Conservation (phyloP, 2,329 filamentous ascomycete genomes). For the Penicillium frequentans region DNA sequence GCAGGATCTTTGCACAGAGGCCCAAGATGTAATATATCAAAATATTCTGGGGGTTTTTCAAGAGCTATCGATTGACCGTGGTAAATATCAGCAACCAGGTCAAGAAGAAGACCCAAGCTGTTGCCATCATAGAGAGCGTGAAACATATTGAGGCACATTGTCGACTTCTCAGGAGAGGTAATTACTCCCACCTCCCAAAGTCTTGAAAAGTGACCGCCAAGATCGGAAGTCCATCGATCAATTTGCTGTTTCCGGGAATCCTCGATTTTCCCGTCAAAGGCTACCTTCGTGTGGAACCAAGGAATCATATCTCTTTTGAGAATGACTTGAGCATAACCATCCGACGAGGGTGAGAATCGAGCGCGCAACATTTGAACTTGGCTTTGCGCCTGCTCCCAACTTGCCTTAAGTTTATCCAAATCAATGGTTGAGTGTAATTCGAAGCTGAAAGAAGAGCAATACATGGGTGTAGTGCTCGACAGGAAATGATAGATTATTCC, state of each 20-base stretch:
- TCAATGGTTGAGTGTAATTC: conserved; percentile 50
- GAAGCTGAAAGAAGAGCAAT: conserved; percentile 76
- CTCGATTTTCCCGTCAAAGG: conserved; percentile 32
- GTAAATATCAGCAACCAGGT: conserved; percentile 58
- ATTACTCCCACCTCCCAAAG: conserved; percentile 37
- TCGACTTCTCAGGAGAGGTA: conserved; percentile 23
- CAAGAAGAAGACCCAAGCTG: conserved; percentile 69
- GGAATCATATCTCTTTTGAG: conserved; percentile 45
- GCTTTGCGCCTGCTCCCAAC: conserved; percentile 59
- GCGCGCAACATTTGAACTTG: conserved; percentile 68
- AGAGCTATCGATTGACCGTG: conserved; percentile 21
- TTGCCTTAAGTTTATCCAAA: conserved; percentile 49
- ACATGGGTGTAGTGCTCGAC: conserved; percentile 58
- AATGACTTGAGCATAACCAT: conserved; percentile 75
- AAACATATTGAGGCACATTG: conserved; percentile 70
- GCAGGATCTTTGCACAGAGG: conserved; percentile 57
- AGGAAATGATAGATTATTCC: conserved; percentile 76
- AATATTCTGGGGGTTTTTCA: conserved; percentile 52
- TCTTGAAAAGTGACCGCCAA: conserved; percentile 42
- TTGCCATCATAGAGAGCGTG: conserved; percentile 86
- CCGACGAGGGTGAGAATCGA: conserved; percentile 68
- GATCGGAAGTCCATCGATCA: conserved; percentile 55
- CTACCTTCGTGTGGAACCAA: conserved; percentile 46
- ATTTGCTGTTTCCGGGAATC: conserved; percentile 38
- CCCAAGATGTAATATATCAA: conserved; percentile 67